phyloP scores from a whole-genome alignment of 768 basidiomycete genomes.

The Nevesoporus exiguus region DNA sequence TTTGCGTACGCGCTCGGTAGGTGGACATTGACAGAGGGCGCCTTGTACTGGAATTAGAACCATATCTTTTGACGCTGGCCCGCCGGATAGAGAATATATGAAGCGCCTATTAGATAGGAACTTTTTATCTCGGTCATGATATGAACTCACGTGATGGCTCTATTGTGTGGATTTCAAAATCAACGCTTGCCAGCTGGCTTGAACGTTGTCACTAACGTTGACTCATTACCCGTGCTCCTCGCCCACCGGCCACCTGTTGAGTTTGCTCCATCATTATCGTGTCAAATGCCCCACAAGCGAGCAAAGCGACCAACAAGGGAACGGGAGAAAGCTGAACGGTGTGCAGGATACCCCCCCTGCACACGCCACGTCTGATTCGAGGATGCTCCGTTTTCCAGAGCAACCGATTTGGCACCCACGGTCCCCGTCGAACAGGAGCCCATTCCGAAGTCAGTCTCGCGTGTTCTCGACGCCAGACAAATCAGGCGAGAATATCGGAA shows the following conservation, averaged over 20 bases:
- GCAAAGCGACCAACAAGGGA: slow-evolving; percentile 52
- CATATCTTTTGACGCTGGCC: slow-evolving; percentile 9
- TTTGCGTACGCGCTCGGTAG: slow-evolving; percentile 52
- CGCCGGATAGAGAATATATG: neutral
- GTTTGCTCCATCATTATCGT: slow-evolving; percentile 21
- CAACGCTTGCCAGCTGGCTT: neutral
- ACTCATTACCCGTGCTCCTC: neutral
- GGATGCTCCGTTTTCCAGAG: slow-evolving; percentile 34
- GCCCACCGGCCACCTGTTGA: neutral
- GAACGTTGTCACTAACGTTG: slow-evolving; percentile 15
- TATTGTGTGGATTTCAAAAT: neutral
- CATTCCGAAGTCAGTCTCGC: slow-evolving; percentile 65
- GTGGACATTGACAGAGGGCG: slow-evolving; percentile 44
- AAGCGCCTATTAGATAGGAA: slow-evolving; percentile 2
- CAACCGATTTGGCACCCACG: slow-evolving; percentile 47
- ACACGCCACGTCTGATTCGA: too few species aligned
- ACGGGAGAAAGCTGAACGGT: slow-evolving; percentile 43
- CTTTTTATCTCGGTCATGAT: neutral
- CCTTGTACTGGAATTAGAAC: slow-evolving; percentile 41
- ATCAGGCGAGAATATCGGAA: slow-evolving; percentile 54
- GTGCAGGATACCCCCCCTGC: slow-evolving; percentile 8
- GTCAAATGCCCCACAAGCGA: slow-evolving; percentile 63
- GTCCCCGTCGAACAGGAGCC: slow-evolving; percentile 49
- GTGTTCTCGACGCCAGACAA: slow-evolving; percentile 60
- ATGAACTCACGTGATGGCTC: slow-evolving; percentile 17